A percentile compares a stretch with the other conserved stretches of the same genome.
These are phyloP conservation scores for Heracleum sosnowskyi DNA, from an alignment of 129 eudicot species.

Conservation along the genomic window DNA sequence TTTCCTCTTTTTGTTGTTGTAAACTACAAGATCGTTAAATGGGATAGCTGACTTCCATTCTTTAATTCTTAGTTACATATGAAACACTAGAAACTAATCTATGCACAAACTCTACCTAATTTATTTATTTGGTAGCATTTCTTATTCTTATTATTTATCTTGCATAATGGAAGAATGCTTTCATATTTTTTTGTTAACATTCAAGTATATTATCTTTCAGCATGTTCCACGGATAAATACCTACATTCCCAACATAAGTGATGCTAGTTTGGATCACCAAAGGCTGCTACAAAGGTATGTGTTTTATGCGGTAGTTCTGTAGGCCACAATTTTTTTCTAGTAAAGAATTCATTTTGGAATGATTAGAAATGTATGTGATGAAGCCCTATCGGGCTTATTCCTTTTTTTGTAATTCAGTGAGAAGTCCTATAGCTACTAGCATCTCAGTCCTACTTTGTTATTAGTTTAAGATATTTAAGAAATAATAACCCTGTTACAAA, in stretches of 20 bases:
- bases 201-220: constrained; percentile 29
- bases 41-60: background rate
- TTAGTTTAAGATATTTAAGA: background rate
- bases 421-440: background rate
- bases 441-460: background rate
- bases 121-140: background rate
- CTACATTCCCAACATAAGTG: constrained; percentile 49
- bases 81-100: background rate
- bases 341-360: background rate
- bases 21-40: background rate
- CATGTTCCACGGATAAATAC: constrained; percentile 65
- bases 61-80: background rate
- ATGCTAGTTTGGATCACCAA: constrained; percentile 75
- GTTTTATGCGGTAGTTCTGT: constrained; percentile 1
- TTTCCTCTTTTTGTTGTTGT: background rate
- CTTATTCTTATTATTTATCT: background rate
- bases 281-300: constrained; percentile 66
- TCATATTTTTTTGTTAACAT: background rate
- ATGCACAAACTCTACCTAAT: background rate
- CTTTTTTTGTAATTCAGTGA: background rate
- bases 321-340: background rate
- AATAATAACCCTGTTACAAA: background rate
- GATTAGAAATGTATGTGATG: background rate
- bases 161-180: background rate
- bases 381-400: background rate